A percentile compares a stretch with the other conserved stretches of the same genome.
Evolutionary conservation across 805 yeast species (phyloP).

Genomic region (Isabelozyma heimii): DNA sequence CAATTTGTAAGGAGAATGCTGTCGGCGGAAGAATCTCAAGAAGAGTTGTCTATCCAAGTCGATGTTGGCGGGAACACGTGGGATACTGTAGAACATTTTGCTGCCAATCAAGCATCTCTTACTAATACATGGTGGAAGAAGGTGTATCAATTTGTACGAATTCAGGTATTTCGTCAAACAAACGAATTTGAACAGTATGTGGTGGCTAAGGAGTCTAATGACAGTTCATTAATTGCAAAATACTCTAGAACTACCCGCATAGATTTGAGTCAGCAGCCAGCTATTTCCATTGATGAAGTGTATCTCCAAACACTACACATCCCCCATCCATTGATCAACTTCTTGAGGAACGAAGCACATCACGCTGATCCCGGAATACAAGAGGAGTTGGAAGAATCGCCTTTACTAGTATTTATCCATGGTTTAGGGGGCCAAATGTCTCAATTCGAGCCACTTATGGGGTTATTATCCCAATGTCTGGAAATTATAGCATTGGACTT

Average conservation of each 20-base stretch:
- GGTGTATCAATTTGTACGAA: conserved; percentile 23
- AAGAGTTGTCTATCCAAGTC: conserved; percentile 4
- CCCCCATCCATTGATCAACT: conserved; percentile 46
- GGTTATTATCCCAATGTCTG: conserved; percentile 57
- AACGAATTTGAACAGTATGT: conserved; percentile 44
- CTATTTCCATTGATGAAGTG: conserved; percentile 28
- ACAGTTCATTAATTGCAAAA: conserved; percentile 52
- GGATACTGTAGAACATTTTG: neutral
- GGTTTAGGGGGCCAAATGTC: conserved; percentile 90
- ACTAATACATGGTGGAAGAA: conserved; percentile 20
- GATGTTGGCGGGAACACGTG: conserved; percentile 1
- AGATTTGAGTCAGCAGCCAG: conserved; percentile 20
- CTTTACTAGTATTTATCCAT: conserved; percentile 68
- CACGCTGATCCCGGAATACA: conserved; percentile 17
- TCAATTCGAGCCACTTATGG: conserved; percentile 76
- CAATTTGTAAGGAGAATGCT: conserved; percentile 1
- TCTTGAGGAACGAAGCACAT: conserved; percentile 24
- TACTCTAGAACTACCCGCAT: conserved; percentile 41
- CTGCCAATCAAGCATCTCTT: conserved; percentile 7
- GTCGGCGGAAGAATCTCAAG: conserved; percentile 11
- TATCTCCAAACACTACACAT: conserved; percentile 43
- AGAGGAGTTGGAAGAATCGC: conserved; percentile 45
- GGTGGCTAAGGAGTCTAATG: conserved; percentile 46
- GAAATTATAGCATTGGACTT: conserved; percentile 72
- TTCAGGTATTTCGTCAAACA: conserved; percentile 15